Evolutionary conservation across 148 eudicot genomes (phyloP).

Genomic region (Diospyros lotus): DNA sequence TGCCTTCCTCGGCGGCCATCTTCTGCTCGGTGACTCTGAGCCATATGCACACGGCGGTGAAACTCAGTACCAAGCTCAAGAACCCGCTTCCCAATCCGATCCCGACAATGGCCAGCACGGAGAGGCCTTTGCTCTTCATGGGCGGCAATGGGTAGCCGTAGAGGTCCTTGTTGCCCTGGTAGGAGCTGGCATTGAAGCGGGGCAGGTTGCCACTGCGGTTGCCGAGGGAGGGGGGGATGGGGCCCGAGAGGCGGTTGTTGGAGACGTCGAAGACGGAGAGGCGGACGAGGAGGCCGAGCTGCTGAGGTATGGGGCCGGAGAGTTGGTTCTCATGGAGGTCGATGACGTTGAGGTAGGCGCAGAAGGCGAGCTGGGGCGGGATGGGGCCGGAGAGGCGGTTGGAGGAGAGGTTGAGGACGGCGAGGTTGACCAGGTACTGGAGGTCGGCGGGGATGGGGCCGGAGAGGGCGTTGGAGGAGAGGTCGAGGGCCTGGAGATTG

Average conservation of each 20-base stretch:
- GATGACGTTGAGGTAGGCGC: constrained; percentile 59
- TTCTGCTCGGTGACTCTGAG: constrained; percentile 47
- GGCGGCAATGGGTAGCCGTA: constrained; percentile 49
- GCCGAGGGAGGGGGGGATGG: constrained; percentile 44
- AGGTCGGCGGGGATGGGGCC: constrained; percentile 42
- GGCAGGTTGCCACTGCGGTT: constrained; percentile 32
- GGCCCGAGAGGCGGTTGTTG: constrained; percentile 37
- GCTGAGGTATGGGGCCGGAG: constrained; percentile 41
- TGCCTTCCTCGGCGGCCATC: constrained; percentile 41
- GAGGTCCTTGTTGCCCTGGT: constrained; percentile 45
- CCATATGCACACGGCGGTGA: constrained; percentile 61
- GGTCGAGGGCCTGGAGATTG: constrained; percentile 55
- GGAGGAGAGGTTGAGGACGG: constrained; percentile 44
- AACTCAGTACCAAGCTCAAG: constrained; percentile 53
- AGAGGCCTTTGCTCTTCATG: constrained; percentile 31
- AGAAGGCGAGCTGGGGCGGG: constrained; percentile 38
- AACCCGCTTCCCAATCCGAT: constrained; percentile 67
- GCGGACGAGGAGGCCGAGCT: constrained; percentile 37
- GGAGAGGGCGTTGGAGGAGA: constrained; percentile 43
- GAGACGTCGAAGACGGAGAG: constrained; percentile 45
- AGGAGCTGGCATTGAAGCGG: constrained; percentile 47
- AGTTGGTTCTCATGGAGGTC: constrained; percentile 43
- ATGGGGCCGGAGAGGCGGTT: constrained; percentile 44
- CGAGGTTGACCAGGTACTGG: constrained; percentile 51
- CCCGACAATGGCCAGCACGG: constrained; percentile 49